Evolutionary conservation across 176 grass and related monocot genomes (phyloP).

Genomic region (Triticum timopheevii): DNA sequence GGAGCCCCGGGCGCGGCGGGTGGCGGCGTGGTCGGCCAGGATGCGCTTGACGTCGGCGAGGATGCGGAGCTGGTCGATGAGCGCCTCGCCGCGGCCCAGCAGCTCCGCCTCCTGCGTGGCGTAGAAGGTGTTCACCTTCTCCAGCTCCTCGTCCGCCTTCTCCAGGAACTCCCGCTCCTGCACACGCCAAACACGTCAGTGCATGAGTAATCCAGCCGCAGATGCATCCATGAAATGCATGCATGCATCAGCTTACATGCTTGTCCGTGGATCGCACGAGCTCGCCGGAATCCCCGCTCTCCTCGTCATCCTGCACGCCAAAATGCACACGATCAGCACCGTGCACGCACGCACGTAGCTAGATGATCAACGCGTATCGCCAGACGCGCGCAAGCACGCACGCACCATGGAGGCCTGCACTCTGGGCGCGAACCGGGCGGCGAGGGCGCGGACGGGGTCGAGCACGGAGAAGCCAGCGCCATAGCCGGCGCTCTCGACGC

Average conservation of each 20-base stretch:
- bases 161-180: conserved; percentile 75
- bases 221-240: background rate
- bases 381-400: background rate
- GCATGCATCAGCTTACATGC: conserved; percentile 35
- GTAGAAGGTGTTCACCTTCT: conserved; percentile 86
- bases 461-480: conserved; percentile 61
- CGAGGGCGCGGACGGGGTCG: conserved; percentile 64
- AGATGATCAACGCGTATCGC: background rate
- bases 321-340: background rate
- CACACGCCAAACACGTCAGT: background rate
- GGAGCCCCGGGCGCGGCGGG: background rate
- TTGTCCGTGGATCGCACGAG: conserved; percentile 56
- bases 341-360: background rate
- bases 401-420: conserved; percentile 23
- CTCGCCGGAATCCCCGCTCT: conserved; percentile 45
- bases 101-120: conserved; percentile 53
- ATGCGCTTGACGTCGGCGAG: conserved; percentile 79
- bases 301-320: conserved; percentile 33
- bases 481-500: background rate
- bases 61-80: conserved; percentile 75
- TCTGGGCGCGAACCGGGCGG: conserved; percentile 29
- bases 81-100: conserved; percentile 52
- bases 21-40: conserved; percentile 48
- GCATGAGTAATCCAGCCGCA: no score
- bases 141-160: conserved; percentile 68